phyloP scores from a whole-genome alignment of 176 grass and related monocot genomes.

The Urochloa ruziziensis region DNA sequence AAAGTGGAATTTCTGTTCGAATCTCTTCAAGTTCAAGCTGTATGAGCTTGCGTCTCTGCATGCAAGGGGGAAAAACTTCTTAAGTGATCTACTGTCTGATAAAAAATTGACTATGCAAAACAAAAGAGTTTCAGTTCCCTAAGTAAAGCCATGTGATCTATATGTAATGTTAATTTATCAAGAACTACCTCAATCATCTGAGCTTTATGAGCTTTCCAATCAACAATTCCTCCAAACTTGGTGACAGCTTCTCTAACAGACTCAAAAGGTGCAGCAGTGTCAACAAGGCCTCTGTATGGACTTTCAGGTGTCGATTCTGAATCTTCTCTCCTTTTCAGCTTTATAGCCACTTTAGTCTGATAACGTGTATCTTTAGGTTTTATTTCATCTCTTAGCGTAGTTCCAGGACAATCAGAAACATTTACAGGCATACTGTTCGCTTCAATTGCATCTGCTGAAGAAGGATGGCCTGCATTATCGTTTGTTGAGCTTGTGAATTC shows the following conservation, averaged over 20 bases:
- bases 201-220: slow-evolving; percentile 96
- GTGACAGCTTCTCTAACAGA: slow-evolving; percentile 87
- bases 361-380: not conserved
- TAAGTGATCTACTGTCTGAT: slow-evolving; percentile 12
- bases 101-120: not conserved
- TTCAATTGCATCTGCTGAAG: too few species aligned
- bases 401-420: too few species aligned
- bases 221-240: slow-evolving; percentile 92
- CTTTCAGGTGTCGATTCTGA: slow-evolving; percentile 41
- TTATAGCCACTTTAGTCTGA: slow-evolving; percentile 22
- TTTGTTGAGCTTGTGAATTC: too few species aligned
- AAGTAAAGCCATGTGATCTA: not conserved
- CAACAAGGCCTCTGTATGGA: slow-evolving; percentile 66
- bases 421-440: too few species aligned
- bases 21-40: slow-evolving; percentile 73
- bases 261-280: slow-evolving; percentile 86
- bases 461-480: too few species aligned
- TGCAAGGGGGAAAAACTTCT: not conserved
- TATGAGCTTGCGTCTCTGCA: slow-evolving; percentile 68
- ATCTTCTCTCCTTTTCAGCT: slow-evolving; percentile 45
- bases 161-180: slow-evolving; percentile 29
- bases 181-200: slow-evolving; percentile 77
- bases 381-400: too few species aligned
- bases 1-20: slow-evolving; percentile 61
- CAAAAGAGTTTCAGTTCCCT: not conserved